These are phyloP conservation scores for Insectozyma bohioensis DNA, from an alignment of 1,139 yeast species.

Conservation along the genomic window DNA sequence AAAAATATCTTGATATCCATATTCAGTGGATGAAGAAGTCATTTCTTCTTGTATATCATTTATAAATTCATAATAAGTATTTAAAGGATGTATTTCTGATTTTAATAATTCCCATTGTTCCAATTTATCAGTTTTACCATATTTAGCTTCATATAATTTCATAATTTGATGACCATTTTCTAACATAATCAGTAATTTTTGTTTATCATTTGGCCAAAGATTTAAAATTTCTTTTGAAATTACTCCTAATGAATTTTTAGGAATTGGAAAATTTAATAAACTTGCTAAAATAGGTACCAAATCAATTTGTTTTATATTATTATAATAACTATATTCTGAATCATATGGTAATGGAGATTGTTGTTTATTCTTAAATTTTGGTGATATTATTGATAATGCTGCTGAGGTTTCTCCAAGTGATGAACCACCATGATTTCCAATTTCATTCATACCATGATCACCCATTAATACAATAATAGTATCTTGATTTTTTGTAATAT, in stretches of 20 bases:
- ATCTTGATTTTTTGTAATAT: conserved; percentile 44
- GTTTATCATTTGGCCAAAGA: conserved; percentile 46
- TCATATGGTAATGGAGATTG: conserved; percentile 38
- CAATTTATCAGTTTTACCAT: conserved; percentile 15
- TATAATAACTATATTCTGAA: conserved; percentile 51
- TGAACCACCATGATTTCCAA: conserved; percentile 96
- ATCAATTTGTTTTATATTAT: conserved; percentile 73
- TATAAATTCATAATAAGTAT: conserved; percentile 41
- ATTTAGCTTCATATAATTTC: conserved; percentile 29
- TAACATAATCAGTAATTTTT: conserved; percentile 40
- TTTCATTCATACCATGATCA: conserved; percentile 94
- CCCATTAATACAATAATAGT: conserved; percentile 73
- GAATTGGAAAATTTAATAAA: conserved; percentile 77
- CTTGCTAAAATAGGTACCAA: conserved; percentile 81
- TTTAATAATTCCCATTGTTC: conserved; percentile 16
- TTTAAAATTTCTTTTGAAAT: conserved; percentile 57
- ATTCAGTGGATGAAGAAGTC: conserved; percentile 72
- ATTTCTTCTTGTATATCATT: conserved; percentile 51
- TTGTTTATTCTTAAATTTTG: conserved; percentile 38
- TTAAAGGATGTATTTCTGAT: conserved; percentile 14
- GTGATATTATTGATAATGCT: conserved; percentile 69
- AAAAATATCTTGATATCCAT: conserved; percentile 53
- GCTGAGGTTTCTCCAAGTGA: conserved; percentile 90
- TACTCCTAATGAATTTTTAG: conserved; percentile 81
- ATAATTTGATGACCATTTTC: conserved; percentile 68